Evolutionary conservation across 108 stramenopile species (phyloP), one percentile per base, ranked within the genome.

Genomic region (Nitzschia palea): DNA sequence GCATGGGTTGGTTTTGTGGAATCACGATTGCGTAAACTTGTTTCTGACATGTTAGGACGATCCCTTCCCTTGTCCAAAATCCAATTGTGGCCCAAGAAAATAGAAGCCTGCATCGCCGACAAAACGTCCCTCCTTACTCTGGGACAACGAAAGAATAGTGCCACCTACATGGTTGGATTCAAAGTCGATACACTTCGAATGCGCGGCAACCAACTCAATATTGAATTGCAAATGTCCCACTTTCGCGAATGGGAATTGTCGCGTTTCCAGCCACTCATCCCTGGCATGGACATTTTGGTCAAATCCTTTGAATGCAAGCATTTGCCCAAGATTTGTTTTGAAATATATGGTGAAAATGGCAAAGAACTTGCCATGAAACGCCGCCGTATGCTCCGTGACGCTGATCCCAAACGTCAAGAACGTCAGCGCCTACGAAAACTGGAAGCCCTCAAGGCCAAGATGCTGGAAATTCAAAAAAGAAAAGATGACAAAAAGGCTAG

Each of bases 1-100:
- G 76, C 87, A 10, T 99, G 97, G 97, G 79, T 75, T 40, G 97
- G 94, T 36, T 97, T 93, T 71, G 87, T 97, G 0, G 95, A 95
- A 66, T 95, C 96, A 20, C 77, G 97, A 45, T 72, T 98, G 47
- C 83, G 97, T 12, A 93, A 90, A 70, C 79, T 97, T 28, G 82
- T 95, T 0, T 88, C 86, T 1, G 88, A 89, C 55, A 69, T 83
- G 82, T 55, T 88, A 65, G 91, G 88, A 8, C 66, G 86, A 35
- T 89, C 89, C 23, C 67, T 94, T 27, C 91, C 95, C 2, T 68
- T 94, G 2, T 76, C 77, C 28, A 88, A 90, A 64, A 89, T 92
- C 42, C 93, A 95, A 57, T 79, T 94, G 33, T 96, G 90, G 89
- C 91, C 91, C 14, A 95, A 95, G 65, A 89, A 96, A 77, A 82